A percentile compares a stretch with the other conserved stretches of the same genome.
These are phyloP conservation scores for Tylopilus felleus DNA, from an alignment of 768 basidiomycete species.

Conservation along the genomic window DNA sequence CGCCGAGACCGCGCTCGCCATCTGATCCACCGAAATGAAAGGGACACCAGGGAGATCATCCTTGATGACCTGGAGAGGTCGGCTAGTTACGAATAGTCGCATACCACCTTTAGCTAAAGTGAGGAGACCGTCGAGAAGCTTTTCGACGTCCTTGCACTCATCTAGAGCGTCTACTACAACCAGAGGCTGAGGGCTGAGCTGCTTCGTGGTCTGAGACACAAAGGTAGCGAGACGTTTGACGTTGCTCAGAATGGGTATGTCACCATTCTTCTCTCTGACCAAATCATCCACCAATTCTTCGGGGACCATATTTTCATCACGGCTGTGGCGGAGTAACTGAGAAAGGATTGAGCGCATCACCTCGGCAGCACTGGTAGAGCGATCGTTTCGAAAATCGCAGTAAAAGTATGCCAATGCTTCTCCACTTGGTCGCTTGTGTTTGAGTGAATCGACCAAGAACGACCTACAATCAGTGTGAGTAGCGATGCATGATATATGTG, in stretches of 20 bases:
- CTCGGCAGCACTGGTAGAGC: background rate
- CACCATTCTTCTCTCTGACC: background rate
- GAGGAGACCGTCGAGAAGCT: conserved; percentile 4
- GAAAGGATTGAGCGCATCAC: conserved; percentile 17
- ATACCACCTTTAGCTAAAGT: conserved; percentile 7
- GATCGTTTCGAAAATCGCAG: conserved; percentile 15
- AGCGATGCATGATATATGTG: background rate
- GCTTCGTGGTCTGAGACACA: background rate
- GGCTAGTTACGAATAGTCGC: background rate
- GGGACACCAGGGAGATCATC: background rate
- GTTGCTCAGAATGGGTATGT: background rate
- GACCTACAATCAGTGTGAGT: conserved; percentile 2
- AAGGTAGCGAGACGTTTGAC: conserved; percentile 1
- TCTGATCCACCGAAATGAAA: background rate
- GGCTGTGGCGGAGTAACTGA: conserved; percentile 10
- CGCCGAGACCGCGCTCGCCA: background rate
- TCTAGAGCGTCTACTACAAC: conserved; percentile 20
- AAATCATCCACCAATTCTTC: background rate
- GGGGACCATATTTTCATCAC: background rate
- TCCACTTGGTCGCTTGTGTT: background rate
- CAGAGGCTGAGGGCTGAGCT: conserved; percentile 1
- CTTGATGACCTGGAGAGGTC: background rate
- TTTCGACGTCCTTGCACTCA: conserved; percentile 12
- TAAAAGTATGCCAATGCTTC: conserved; percentile 12
- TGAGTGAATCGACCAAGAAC: conserved; percentile 7